phyloP scores from a whole-genome alignment of 176 grass and related monocot genomes.

The Aegilops sharonensis region DNA sequence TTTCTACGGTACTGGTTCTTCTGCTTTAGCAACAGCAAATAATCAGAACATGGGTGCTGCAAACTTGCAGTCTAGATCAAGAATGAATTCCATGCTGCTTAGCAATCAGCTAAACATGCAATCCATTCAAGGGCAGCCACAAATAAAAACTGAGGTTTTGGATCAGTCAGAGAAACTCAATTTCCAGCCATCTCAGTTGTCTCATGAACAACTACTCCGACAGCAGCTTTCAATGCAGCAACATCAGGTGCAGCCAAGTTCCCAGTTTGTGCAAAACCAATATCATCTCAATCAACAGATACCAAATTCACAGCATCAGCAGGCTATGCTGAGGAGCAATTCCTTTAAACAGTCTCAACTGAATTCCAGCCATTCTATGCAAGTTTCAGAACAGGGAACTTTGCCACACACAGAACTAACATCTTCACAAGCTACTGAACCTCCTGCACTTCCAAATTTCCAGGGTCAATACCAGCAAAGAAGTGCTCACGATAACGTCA shows the following conservation, averaged over 20 bases:
- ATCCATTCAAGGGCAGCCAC: conserved; percentile 61
- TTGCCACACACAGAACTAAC: conserved; percentile 57
- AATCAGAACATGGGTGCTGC: conserved; percentile 59
- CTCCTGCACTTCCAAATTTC: conserved; percentile 43
- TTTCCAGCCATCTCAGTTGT: conserved; percentile 68
- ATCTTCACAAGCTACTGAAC: conserved; percentile 60
- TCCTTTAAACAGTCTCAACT: conserved; percentile 60
- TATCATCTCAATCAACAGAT: conserved; percentile 63
- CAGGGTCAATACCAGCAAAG: conserved; percentile 72
- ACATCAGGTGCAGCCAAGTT: conserved; percentile 61
- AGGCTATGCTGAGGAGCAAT: conserved; percentile 47
- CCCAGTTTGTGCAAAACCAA: conserved; percentile 68
- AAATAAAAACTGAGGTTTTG: conserved; percentile 73
- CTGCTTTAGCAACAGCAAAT: conserved; percentile 57
- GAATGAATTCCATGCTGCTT: conserved; percentile 56
- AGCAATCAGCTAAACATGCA: conserved; percentile 72
- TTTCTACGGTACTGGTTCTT: conserved; percentile 63
- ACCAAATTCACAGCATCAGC: conserved; percentile 57
- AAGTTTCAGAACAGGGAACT: conserved; percentile 60
- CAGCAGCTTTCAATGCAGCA: conserved; percentile 70
- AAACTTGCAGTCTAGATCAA: conserved; percentile 71
- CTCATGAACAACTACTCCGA: conserved; percentile 52
- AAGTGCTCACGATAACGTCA: conserved; percentile 50
- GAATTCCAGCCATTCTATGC: conserved; percentile 52
- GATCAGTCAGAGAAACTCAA: conserved; percentile 72